Percentiles rank a stretch among this genome's conserved stretches.
These are phyloP conservation scores for Borealophlyctis nickersoniae DNA, from an alignment of 192 early-diverging fungal genomes.

Conservation along the genomic window DNA sequence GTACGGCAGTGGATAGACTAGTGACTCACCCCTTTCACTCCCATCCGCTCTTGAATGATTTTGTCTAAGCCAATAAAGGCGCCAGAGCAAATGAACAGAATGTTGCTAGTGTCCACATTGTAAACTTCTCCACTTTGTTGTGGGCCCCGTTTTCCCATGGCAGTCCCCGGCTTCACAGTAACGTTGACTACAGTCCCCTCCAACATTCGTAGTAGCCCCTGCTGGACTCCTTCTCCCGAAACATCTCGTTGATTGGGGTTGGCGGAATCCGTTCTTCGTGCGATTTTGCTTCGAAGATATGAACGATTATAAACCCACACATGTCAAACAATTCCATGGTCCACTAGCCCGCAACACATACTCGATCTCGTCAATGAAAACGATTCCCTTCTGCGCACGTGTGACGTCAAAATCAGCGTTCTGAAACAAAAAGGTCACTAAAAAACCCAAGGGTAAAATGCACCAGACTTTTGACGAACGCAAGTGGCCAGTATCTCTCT, in stretches of 20 bases:
- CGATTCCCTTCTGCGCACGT: conserved; percentile 79
- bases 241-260: conserved; percentile 62
- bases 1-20: no score
- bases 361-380: conserved; percentile 93
- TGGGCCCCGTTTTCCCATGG: conserved; percentile 30
- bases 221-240: conserved; percentile 91
- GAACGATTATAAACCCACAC: no score
- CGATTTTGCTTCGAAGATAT: conserved; percentile 75
- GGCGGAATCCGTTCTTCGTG: conserved; percentile 70
- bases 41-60: conserved; percentile 68
- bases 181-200: conserved; percentile 88
- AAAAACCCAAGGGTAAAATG: conserved; percentile 1
- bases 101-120: conserved; percentile 85
- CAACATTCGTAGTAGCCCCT: conserved; percentile 75
- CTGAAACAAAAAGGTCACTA: conserved; percentile 18
- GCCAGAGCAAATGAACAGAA: conserved; percentile 84
- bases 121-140: conserved; percentile 66
- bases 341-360: conserved; percentile 5
- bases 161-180: conserved; percentile 71
- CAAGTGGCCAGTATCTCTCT: no score
- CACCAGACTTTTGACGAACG: no score
- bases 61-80: conserved; percentile 87
- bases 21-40: conserved; percentile 57
- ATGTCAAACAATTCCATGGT: no score
- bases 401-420: conserved; percentile 84